Evolutionary conservation across 1,139 yeast genomes (phyloP).

Genomic region (Lodderomyces pseudojiufengensis): DNA sequence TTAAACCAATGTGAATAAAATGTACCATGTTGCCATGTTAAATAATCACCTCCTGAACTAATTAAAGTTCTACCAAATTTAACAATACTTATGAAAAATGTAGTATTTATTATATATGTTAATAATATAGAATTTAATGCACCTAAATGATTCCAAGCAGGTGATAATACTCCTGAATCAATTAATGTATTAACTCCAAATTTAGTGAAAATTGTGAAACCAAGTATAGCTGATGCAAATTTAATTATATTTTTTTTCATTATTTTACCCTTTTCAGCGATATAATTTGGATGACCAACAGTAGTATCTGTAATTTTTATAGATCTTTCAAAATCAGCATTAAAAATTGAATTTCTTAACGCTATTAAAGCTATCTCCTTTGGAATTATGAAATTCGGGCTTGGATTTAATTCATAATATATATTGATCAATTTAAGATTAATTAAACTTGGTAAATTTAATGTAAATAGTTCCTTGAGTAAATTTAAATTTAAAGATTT

Average conservation of each 20-base stretch:
- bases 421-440: conserved; percentile 29
- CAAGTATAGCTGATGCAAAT: conserved; percentile 31
- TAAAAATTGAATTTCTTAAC: conserved; percentile 54
- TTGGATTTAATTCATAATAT: conserved; percentile 36
- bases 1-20: conserved; percentile 62
- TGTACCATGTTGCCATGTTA: conserved; percentile 65
- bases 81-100: conserved; percentile 58
- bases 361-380: conserved; percentile 55
- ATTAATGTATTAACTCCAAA: conserved; percentile 35
- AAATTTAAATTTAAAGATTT: conserved; percentile 22
- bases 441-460: conserved; percentile 31
- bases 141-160: conserved; percentile 40
- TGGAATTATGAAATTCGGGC: conserved; percentile 27
- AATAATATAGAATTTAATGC: conserved; percentile 60
- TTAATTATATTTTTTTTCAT: conserved; percentile 28
- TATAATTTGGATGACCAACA: conserved; percentile 53
- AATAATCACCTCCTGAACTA: conserved; percentile 50
- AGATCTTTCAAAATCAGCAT: conserved; percentile 58
- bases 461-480: conserved; percentile 28
- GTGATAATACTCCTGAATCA: conserved; percentile 31
- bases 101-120: conserved; percentile 60
- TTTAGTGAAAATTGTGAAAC: conserved; percentile 36
- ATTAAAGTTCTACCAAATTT: conserved; percentile 49
- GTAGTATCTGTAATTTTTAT: conserved; percentile 58
- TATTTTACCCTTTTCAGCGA: conserved; percentile 26